A percentile compares a stretch with the other conserved stretches of the same genome.
These are phyloP conservation scores for Emericellopsis atlantica DNA, from an alignment of 2,329 filamentous ascomycete genomes.

Conservation along the genomic window DNA sequence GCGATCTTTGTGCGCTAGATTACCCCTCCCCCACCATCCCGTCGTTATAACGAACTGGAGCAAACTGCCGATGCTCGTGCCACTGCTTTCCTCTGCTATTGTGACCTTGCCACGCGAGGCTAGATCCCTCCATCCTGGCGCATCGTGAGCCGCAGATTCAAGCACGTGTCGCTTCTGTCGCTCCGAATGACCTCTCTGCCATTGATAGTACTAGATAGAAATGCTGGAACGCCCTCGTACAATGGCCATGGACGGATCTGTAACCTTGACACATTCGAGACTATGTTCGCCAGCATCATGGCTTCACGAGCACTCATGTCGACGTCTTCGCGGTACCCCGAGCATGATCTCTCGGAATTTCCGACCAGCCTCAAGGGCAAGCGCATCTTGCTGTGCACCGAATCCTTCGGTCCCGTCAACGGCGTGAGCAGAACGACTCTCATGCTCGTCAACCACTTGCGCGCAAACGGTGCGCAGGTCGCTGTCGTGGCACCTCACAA, in stretches of 20 bases:
- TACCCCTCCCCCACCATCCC: conserved; percentile 12
- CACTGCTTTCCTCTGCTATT: conserved; percentile 6
- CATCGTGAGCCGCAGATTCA: background rate
- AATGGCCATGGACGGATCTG: background rate
- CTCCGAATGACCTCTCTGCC: background rate
- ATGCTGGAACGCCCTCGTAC: background rate
- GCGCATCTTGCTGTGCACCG: conserved; percentile 54
- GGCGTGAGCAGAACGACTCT: conserved; percentile 60
- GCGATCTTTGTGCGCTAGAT: conserved; percentile 5
- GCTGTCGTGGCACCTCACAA: conserved; percentile 54
- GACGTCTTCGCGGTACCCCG: conserved; percentile 5
- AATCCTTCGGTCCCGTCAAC: conserved; percentile 61
- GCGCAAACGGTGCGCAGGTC: conserved; percentile 49
- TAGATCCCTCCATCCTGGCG: conserved; percentile 3
- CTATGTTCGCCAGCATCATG: background rate
- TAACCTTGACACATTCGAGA: background rate
- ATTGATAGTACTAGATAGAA: background rate
- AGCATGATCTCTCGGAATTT: conserved; percentile 30
- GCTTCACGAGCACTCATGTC: conserved; percentile 1
- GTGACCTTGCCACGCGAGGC: background rate
- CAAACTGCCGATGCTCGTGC: conserved; percentile 16
- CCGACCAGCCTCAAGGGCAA: conserved; percentile 41
- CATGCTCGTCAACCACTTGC: conserved; percentile 55
- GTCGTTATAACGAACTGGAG: conserved; percentile 14
- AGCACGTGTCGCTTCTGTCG: conserved; percentile 1